Percentiles rank a stretch among this genome's conserved stretches.
These are phyloP conservation scores for Durio zibethinus DNA, from an alignment of 345 rosid species.

Conservation along the genomic window DNA sequence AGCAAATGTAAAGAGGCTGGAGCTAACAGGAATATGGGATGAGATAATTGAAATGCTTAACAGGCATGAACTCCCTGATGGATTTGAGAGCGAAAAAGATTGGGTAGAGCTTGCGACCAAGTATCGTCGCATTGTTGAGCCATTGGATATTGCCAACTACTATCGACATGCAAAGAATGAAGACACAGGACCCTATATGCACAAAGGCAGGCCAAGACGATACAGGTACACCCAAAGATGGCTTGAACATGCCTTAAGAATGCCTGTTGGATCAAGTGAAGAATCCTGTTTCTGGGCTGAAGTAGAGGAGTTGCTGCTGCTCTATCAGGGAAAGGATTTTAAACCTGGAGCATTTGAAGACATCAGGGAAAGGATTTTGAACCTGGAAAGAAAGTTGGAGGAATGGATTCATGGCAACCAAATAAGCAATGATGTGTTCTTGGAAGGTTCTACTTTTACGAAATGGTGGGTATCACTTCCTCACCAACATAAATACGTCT, in stretches of 20 bases:
- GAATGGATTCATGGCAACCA: conserved; percentile 26
- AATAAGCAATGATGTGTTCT: conserved; percentile 36
- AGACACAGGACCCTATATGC: conserved; percentile 75
- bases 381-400: conserved; percentile 18
- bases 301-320: conserved; percentile 88
- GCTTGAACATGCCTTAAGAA: conserved; percentile 43
- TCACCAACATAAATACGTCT: conserved; percentile 6
- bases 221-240: conserved; percentile 59
- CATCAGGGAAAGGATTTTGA: conserved; percentile 12
- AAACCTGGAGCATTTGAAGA: too few relatives aligned
- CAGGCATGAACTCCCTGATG: conserved; percentile 59
- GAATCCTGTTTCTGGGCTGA: conserved; percentile 80
- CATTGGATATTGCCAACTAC: conserved; percentile 76
- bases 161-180: conserved; percentile 72
- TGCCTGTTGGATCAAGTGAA: conserved; percentile 15
- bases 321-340: conserved; percentile 22
- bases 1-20: conserved; percentile 64
- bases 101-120: conserved; percentile 49
- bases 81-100: conserved; percentile 35
- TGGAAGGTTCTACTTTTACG: conserved; percentile 45
- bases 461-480: conserved; percentile 47
- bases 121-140: conserved; percentile 59
- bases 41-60: conserved; percentile 64
- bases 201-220: conserved; percentile 59
- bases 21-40: conserved; percentile 70